Percentiles rank a stretch among this genome's conserved stretches.
Conservation (phyloP, 2,329 filamentous ascomycete genomes). For the Nemania serpens region DNA sequence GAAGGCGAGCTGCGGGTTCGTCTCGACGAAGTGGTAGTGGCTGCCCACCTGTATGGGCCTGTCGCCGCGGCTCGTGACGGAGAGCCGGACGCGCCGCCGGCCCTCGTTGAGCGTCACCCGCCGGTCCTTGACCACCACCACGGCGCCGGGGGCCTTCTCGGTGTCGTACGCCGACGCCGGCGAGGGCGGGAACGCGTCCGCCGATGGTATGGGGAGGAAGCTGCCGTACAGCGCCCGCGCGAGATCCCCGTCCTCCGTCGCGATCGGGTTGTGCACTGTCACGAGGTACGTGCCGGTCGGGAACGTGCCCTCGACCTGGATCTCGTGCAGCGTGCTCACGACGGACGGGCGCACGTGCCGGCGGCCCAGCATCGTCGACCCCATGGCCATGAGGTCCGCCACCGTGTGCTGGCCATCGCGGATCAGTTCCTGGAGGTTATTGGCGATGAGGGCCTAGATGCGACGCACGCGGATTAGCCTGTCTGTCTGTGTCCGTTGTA, state of each 20-base stretch:
- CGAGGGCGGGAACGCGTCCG: constrained; percentile 68
- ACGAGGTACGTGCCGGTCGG: constrained; percentile 89
- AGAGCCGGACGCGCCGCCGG: constrained; percentile 72
- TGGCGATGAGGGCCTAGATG: constrained; percentile 75
- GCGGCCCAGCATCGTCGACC: constrained; percentile 88
- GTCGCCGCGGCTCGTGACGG: constrained; percentile 85
- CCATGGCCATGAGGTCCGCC: constrained; percentile 89
- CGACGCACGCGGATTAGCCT: constrained; percentile 9
- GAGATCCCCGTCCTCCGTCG: constrained; percentile 82
- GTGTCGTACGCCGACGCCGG: constrained; percentile 68
- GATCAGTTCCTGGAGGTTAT: constrained; percentile 92
- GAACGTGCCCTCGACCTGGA: constrained; percentile 96
- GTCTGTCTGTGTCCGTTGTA: background rate
- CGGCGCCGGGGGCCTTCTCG: constrained; percentile 75
- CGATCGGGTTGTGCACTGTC: constrained; percentile 89
- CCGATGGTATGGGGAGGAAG: constrained; percentile 79
- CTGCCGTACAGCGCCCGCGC: constrained; percentile 88
- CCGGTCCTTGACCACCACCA: constrained; percentile 68
- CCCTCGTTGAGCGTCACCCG: constrained; percentile 74
- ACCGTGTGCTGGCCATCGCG: constrained; percentile 94
- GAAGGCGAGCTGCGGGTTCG: constrained; percentile 88
- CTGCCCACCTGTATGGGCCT: constrained; percentile 90
- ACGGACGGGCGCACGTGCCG: constrained; percentile 89
- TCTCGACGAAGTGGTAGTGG: constrained; percentile 95
- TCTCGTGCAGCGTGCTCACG: constrained; percentile 74